Percentiles rank a stretch among this genome's conserved stretches.
phyloP scores from a whole-genome alignment of 805 yeast species.

The Lipomyces starkeyi region DNA sequence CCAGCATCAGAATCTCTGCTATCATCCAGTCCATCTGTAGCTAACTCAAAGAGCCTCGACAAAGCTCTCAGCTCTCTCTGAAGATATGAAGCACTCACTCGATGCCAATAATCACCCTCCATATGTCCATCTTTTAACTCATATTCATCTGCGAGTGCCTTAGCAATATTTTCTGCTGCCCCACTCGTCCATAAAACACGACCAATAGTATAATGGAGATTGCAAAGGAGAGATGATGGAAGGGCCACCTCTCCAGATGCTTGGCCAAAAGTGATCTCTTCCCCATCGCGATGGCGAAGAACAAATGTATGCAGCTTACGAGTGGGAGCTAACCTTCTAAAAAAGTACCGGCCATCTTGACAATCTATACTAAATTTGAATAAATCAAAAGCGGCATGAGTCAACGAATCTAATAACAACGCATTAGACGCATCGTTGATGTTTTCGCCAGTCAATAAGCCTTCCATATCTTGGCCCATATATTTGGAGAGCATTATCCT shows the following conservation, averaged over 20 bases:
- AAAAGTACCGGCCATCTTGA: constrained; percentile 5
- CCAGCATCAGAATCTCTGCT: too few species aligned
- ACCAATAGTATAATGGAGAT: not conserved
- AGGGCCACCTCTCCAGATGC: constrained; percentile 3
- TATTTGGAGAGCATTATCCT: constrained; percentile 2
- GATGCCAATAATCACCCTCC: constrained; percentile 11
- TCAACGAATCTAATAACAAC: constrained; percentile 7
- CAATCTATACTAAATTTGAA: constrained; percentile 7
- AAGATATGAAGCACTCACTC: constrained; percentile 4
- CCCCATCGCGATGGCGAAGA: constrained; percentile 5
- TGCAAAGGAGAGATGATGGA: constrained; percentile 6
- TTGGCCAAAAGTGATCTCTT: constrained; percentile 5
- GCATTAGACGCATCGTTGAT: constrained; percentile 7
- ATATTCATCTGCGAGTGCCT: constrained; percentile 1
- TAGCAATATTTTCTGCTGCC: constrained; percentile 10
- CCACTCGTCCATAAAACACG: constrained; percentile 10
- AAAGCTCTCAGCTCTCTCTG: constrained; percentile 7
- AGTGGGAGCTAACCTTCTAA: constrained; percentile 7
- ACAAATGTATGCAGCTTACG: constrained; percentile 8
- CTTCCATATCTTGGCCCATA: constrained; percentile 4
- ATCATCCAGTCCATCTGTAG: not conserved
- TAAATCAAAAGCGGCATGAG: constrained; percentile 5
- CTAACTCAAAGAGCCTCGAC: not conserved
- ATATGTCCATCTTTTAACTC: constrained; percentile 9
- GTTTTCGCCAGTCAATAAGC: constrained; percentile 8